Base-by-base conservation (phyloP, 257 asterid genomes). In the Cinchona pubescens region DNA sequence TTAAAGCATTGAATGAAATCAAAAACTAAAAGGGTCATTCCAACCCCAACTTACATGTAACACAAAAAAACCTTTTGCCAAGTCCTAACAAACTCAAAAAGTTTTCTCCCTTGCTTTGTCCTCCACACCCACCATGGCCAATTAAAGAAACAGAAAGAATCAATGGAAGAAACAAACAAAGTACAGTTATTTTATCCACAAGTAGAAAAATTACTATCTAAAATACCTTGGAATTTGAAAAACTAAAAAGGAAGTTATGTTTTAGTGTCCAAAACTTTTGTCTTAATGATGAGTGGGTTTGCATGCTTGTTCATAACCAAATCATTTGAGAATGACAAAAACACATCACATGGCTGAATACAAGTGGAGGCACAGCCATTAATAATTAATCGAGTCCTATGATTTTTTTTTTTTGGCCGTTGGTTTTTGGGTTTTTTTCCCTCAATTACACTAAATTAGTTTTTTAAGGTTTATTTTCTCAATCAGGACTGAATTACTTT, bases 301-400 rank as follows among this genome's bases (percentile, higher is more conserved):
- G 78, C 78, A 76, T 76, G 64, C 80, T 51, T 58, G 37, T 45
- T 45, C 35, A 61, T 71, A 37, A 18, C 67, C 45, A 76, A 69
- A 35, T 69, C 23, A 74, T n/a, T 76, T 29, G 63, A 76, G 48
- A 4, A 69, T 23, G 51, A 27, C 69, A 27, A 56, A n/a, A 43
- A 68, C 62, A 67, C 10, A 62, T 74, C 77, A 74, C 61, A 51
- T 45, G 80, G 75, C 67, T 40, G 45, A 69, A 59, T 67, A 23
- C 63, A 56, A 27, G 68, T 67, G 42, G 38, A 12, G 23, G 71
- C n/a, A 10, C 27, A 15, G 46, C 43, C 70, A 23, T 60, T 37
- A 55, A 11, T 23, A 8, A 25, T 1, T 5, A 13, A 5, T 25
- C 60, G 60, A 19, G 29, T 5, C 5, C 60, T 21, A 11, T 53